phyloP scores from a whole-genome alignment of 768 basidiomycete species.

The Auriscalpium microsporum region DNA sequence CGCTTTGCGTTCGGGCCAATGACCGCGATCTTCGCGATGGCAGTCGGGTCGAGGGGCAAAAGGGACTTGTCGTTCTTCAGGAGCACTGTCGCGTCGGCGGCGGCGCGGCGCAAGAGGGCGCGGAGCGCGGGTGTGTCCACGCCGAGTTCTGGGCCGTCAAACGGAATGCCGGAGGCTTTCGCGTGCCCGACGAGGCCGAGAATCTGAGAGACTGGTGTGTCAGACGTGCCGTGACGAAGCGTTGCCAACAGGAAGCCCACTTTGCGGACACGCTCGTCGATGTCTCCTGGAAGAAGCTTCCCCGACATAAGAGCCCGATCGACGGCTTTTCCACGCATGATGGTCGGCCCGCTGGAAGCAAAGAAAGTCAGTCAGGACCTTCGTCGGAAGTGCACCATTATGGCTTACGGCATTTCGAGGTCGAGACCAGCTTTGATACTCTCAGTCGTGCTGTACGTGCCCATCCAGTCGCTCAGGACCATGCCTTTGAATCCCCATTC shows the following conservation, averaged over 20 bases:
- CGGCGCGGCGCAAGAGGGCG: slow-evolving; percentile 39
- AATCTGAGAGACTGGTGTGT: slow-evolving; percentile 25
- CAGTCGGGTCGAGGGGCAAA: slow-evolving; percentile 33
- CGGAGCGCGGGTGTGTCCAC: slow-evolving; percentile 41
- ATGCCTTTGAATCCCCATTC: slow-evolving; percentile 60
- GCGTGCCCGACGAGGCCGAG: slow-evolving; percentile 41
- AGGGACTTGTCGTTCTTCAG: slow-evolving; percentile 49
- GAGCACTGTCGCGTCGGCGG: slow-evolving; percentile 47
- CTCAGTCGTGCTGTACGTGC: slow-evolving; percentile 38
- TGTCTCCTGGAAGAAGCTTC: slow-evolving; percentile 35
- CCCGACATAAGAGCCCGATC: slow-evolving; percentile 30
- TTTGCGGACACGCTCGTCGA: slow-evolving; percentile 28
- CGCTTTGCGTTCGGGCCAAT: slow-evolving; percentile 56
- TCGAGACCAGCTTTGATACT: slow-evolving; percentile 57
- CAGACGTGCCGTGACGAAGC: background rate
- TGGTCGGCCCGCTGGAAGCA: slow-evolving; percentile 32
- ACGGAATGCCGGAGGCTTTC: slow-evolving; percentile 44
- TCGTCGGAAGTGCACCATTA: background rate
- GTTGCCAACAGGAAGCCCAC: background rate
- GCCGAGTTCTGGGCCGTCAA: slow-evolving; percentile 38
- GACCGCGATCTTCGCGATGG: slow-evolving; percentile 41
- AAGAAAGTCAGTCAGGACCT: background rate
- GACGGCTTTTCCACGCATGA: slow-evolving; percentile 40
- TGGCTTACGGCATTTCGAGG: slow-evolving; percentile 52
- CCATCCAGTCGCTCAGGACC: slow-evolving; percentile 55